Conservation (phyloP, 371 early-diverging fungal genomes). For the Rhizopus delemar region DNA sequence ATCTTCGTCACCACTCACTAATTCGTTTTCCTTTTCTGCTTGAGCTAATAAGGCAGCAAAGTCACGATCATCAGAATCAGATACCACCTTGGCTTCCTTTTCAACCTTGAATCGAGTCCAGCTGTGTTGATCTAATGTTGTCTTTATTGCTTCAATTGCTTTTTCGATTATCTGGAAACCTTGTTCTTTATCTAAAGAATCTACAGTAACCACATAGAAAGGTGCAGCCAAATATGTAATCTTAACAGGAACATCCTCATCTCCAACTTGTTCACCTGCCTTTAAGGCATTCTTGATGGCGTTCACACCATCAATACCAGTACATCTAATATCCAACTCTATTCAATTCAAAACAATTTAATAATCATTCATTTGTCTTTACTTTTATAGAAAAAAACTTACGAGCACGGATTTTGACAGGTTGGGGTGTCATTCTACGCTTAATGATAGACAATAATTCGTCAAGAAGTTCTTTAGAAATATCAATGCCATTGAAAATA, state of each 20-base stretch:
- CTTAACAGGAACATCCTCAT: conserved; percentile 84
- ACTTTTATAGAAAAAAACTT: conserved; percentile 20
- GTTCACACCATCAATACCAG: conserved; percentile 95
- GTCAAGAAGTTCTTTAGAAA: conserved; percentile 62
- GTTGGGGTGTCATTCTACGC: conserved; percentile 93
- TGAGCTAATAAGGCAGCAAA: conserved; percentile 90
- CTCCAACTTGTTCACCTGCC: conserved; percentile 88
- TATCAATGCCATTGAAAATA: conserved; percentile 83
- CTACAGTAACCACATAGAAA: conserved; percentile 90
- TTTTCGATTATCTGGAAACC: conserved; percentile 90
- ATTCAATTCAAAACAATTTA: background rate
- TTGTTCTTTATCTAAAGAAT: conserved; percentile 81
- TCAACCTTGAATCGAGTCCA: conserved; percentile 70
- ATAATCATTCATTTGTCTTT: background rate
- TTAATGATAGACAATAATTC: conserved; percentile 87
- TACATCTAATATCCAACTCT: conserved; percentile 92
- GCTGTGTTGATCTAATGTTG: conserved; percentile 66
- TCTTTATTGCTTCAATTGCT: conserved; percentile 84
- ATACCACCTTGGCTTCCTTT: conserved; percentile 90
- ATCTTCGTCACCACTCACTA: conserved; percentile 92
- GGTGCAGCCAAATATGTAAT: conserved; percentile 86
- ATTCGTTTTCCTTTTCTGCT: conserved; percentile 92
- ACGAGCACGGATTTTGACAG: conserved; percentile 94
- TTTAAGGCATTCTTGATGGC: conserved; percentile 93
- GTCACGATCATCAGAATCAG: conserved; percentile 94